Evolutionary conservation across 2,329 filamentous ascomycete species (phyloP).

Genomic region (Cercospora brassicicola): DNA sequence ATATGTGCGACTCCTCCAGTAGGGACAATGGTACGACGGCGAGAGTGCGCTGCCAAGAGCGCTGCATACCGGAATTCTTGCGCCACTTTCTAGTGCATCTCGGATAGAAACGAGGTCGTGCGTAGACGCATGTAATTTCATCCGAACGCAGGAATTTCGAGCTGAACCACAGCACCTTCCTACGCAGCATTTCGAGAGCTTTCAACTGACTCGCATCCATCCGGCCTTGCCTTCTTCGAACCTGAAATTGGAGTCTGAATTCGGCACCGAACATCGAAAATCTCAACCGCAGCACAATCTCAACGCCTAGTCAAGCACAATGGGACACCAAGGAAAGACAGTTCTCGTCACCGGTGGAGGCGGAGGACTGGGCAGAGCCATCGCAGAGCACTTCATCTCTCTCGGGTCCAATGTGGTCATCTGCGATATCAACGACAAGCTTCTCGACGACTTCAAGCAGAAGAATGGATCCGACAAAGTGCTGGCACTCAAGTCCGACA

Average conservation of each 20-base stretch:
- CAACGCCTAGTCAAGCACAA: background rate
- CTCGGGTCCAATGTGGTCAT: constrained; percentile 41
- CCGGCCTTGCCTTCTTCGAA: background rate
- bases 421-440: constrained; percentile 40
- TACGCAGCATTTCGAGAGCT: background rate
- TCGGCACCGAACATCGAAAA: background rate
- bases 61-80: background rate
- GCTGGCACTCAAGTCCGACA: constrained; percentile 41
- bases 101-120: constrained; percentile 7
- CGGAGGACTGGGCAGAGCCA: constrained; percentile 39
- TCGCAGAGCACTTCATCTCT: constrained; percentile 37
- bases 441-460: constrained; percentile 34
- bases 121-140: background rate
- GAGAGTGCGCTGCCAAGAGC: background rate
- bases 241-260: background rate
- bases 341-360: constrained; percentile 39
- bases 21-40: background rate
- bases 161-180: background rate
- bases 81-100: background rate
- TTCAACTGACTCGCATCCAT: background rate
- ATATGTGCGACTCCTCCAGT: background rate
- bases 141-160: background rate
- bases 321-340: constrained; percentile 32
- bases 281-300: background rate
- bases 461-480: constrained; percentile 31